A percentile compares a stretch with the other conserved stretches of the same genome.
Conservation (phyloP, 306 rosid species). For the Ceratonia siliqua region DNA sequence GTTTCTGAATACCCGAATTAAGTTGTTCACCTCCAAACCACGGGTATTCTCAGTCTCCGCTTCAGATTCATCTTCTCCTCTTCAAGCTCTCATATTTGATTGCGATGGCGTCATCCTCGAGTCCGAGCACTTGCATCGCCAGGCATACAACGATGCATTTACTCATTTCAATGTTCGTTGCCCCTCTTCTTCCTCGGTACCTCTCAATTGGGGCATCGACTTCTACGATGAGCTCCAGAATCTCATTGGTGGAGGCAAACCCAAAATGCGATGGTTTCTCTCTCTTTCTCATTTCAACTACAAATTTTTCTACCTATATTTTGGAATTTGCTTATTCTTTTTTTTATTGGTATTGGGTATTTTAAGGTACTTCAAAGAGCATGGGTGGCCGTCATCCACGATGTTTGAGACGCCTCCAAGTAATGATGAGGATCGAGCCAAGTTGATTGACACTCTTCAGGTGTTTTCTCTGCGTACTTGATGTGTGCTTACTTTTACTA, state of each 20-base stretch:
- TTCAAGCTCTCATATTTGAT: slow-evolving; percentile 85
- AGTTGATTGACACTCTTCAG: slow-evolving; percentile 83
- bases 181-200: slow-evolving; percentile 52
- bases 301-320: background rate
- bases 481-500: background rate
- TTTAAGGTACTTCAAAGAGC: slow-evolving; percentile 85
- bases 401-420: slow-evolving; percentile 71
- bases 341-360: slow-evolving; percentile 19
- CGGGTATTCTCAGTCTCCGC: slow-evolving; percentile 49
- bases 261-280: slow-evolving; percentile 92
- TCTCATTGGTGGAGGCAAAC: slow-evolving; percentile 89
- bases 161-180: slow-evolving; percentile 68
- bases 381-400: slow-evolving; percentile 85
- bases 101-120: slow-evolving; percentile 93
- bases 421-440: slow-evolving; percentile 64
- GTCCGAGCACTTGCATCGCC: slow-evolving; percentile 93
- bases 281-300: background rate
- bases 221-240: slow-evolving; percentile 90
- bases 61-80: slow-evolving; percentile 47
- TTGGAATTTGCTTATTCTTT: background rate
- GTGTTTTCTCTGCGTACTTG: slow-evolving; percentile 36
- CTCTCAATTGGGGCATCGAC: slow-evolving; percentile 69
- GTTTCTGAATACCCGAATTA: slow-evolving; percentile 31
- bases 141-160: slow-evolving; percentile 89
- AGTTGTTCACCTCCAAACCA: slow-evolving; percentile 34